Evolutionary conservation across 2,329 filamentous ascomycete genomes (phyloP).

Genomic region (Tolypocladium cylindrosporum): DNA sequence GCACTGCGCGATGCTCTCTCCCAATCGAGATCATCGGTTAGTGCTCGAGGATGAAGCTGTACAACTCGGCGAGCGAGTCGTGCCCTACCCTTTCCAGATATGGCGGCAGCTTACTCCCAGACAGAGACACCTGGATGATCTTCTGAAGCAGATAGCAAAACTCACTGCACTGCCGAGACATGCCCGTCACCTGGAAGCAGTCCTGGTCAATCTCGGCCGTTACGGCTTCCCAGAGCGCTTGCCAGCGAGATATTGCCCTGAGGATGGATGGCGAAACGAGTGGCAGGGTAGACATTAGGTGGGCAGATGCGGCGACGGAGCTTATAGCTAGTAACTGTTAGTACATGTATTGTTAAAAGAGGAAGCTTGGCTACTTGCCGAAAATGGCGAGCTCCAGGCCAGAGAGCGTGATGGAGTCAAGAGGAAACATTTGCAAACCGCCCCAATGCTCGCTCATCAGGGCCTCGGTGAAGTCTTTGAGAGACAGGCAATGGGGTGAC

Average conservation of each 20-base stretch:
- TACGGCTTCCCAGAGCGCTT: slow-evolving; percentile 8
- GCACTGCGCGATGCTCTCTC: too few relatives aligned
- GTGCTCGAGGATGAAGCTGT: not conserved
- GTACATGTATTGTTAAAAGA: not conserved
- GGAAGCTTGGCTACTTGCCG: not conserved
- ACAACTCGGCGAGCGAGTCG: not conserved
- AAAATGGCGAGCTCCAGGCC: not conserved
- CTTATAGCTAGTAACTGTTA: not conserved
- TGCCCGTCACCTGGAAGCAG: not conserved
- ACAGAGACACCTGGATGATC: not conserved
- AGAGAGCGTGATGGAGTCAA: not conserved
- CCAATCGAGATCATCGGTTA: not conserved
- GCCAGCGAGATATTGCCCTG: slow-evolving; percentile 10
- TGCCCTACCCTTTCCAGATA: not conserved
- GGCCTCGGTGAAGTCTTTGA: not conserved
- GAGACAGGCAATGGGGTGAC: not conserved
- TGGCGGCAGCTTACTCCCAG: not conserved
- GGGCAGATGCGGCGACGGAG: not conserved
- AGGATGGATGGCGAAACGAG: slow-evolving; percentile 3
- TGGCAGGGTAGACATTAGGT: slow-evolving; percentile 7
- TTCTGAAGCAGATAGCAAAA: not conserved
- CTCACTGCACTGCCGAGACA: slow-evolving; percentile 6
- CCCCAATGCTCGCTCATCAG: not conserved
- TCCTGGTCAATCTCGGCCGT: not conserved
- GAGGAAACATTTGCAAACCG: not conserved